Base-by-base conservation (phyloP, 1,139 yeast species). In the Pneumocystis sp. region DNA sequence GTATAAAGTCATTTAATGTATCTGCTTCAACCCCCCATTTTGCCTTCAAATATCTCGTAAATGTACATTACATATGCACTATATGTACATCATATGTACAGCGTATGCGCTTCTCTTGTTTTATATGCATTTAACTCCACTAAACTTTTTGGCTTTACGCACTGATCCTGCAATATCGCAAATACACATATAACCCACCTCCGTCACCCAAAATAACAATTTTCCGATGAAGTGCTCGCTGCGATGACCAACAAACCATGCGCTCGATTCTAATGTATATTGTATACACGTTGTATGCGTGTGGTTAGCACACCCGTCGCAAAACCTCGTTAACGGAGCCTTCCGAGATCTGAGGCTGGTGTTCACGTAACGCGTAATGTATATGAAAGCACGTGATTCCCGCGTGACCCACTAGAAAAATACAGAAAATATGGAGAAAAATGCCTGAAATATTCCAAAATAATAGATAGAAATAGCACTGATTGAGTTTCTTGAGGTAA, bases 151-250 rank as follows among this genome's bases (percentile, higher is more conserved):
- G 34, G 5, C 34, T 31, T 31, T 31, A 5, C 4, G 5, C 34
- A 3, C 5, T 5, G 34, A 5, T 31, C 5, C 5, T 31, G 34
- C 34, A 31, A 31, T 31, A 31, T 5, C 5, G 40, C 40, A 37
- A 37, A 37, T 37, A 7, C 40, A 7, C 40, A 37, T 2, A 50
- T 21, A 12, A 50, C 57, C 8, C 3, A 50, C 57, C 57, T 62
- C 98, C 98, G 77, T 93, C 98, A 63, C 98, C 98, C 62, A 93
- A 81, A 70, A 93, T 93, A 71, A 93, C 98, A 68, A 93, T 90
- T 75, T 93, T 93, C 71, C 97, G 86, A 76, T 89, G 57, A 3
- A 50, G 31, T 12, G 57, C 57, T 50, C 21, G 21, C 3, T 29
- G 57, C 12, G 57, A 50, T 25, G 57, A 50, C 31, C 29, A 25